A percentile compares a stretch with the other conserved stretches of the same genome.
phyloP scores from a whole-genome alignment of 768 basidiomycete genomes.

The Naganishia vaughanmartiniae region DNA sequence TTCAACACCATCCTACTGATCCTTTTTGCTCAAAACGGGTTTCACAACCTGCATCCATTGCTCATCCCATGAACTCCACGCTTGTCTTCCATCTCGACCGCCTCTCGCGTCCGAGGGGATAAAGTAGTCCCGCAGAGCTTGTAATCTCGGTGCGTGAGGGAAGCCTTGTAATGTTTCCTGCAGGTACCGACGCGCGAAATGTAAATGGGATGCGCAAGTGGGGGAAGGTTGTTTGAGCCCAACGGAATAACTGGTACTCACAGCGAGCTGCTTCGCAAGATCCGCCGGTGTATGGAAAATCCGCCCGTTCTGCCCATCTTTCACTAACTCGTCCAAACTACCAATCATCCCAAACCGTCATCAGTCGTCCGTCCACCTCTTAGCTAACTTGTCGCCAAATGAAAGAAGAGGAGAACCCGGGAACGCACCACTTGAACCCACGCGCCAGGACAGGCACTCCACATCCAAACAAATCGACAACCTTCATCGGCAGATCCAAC shows the following conservation, averaged over 20 bases:
- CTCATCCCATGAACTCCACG: conserved; percentile 77
- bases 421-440: conserved; percentile 73
- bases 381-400: not conserved
- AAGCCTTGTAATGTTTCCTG: conserved; percentile 65
- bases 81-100: conserved; percentile 52
- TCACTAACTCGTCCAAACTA: conserved; percentile 83
- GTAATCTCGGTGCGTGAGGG: conserved; percentile 60
- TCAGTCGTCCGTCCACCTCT: not conserved
- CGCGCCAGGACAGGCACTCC: conserved; percentile 89
- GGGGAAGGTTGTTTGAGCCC: not conserved
- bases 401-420: no score
- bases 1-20: conserved; percentile 3
- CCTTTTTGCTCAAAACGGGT: conserved; percentile 56
- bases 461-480: conserved; percentile 99
- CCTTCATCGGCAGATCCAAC: conserved; percentile 95
- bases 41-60: conserved; percentile 73
- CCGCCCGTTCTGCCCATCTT: conserved; percentile 76
- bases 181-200: conserved; percentile 12
- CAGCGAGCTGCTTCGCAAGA: conserved; percentile 65
- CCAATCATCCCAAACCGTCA: not conserved
- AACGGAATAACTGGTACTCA: conserved; percentile 33
- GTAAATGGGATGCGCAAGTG: not conserved
- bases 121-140: conserved; percentile 60
- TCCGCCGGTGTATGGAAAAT: conserved; percentile 68
- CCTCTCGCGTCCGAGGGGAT: conserved; percentile 27